These are phyloP conservation scores for Saccharum officinarum DNA, from an alignment of 176 grass and related monocot species.

Conservation along the genomic window DNA sequence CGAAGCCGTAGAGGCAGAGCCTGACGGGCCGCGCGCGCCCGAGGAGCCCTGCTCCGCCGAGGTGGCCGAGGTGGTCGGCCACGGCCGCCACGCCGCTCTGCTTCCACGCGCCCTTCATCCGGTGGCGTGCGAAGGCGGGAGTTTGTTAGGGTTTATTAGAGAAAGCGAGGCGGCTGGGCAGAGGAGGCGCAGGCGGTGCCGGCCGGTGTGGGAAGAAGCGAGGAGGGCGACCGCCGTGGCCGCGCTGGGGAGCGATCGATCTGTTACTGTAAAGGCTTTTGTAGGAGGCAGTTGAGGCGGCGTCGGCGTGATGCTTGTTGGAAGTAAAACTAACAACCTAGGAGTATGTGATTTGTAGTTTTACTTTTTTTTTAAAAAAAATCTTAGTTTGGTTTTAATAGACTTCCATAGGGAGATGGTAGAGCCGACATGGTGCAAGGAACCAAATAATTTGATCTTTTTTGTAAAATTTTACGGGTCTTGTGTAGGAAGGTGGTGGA, in stretches of 20 bases:
- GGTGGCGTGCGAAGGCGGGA: background rate
- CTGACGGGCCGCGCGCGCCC: conserved; percentile 41
- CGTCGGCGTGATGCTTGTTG: conserved; percentile 20
- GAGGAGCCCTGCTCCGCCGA: background rate
- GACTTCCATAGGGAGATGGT: too few relatives aligned
- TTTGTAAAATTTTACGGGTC: too few relatives aligned
- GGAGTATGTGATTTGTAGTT: too few relatives aligned
- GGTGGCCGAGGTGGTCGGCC: conserved; percentile 37
- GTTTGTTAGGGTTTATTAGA: background rate
- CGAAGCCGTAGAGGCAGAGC: conserved; percentile 68
- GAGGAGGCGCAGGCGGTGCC: background rate
- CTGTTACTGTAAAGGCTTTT: conserved; percentile 28
- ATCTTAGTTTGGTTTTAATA: too few relatives aligned
- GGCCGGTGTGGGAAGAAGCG: background rate
- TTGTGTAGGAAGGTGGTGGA: too few relatives aligned
- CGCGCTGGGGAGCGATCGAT: conserved; percentile 12
- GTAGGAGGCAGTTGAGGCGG: conserved; percentile 26
- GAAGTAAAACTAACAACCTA: conserved; percentile 20
- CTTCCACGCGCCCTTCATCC: conserved; percentile 55
- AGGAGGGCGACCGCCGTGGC: background rate
- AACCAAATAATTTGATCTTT: too few relatives aligned
- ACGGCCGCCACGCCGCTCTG: conserved; percentile 37
- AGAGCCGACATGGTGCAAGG: too few relatives aligned
- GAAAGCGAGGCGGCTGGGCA: background rate
- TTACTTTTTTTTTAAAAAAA: background rate